Percentiles rank a stretch among this genome's conserved stretches.
Evolutionary conservation across 2,329 filamentous ascomycete species (phyloP).

Genomic region (Nakataea oryzae): DNA sequence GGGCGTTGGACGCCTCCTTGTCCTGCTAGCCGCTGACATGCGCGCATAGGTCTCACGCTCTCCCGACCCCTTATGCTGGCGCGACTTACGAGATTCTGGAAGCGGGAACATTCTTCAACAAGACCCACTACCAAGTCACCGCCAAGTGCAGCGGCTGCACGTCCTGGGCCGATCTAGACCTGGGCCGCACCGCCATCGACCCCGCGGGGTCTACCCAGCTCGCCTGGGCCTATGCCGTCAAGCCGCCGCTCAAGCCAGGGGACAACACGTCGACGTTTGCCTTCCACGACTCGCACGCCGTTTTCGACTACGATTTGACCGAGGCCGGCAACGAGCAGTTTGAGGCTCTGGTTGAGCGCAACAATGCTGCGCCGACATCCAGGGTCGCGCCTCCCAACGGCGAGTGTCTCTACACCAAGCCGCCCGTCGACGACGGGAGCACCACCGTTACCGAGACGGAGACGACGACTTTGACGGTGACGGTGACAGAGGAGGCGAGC

Average conservation of each 20-base stretch:
- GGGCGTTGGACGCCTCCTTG: too few relatives aligned
- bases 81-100: conserved; percentile 20
- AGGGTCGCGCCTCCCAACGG: not conserved
- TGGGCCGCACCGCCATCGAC: not conserved
- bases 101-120: conserved; percentile 25
- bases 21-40: too few relatives aligned
- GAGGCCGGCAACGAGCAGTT: not conserved
- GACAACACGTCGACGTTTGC: not conserved
- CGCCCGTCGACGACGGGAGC: not conserved
- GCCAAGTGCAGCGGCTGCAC: conserved; percentile 28
- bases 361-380: not conserved
- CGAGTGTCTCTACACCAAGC: not conserved
- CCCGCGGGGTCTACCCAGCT: not conserved
- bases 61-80: conserved; percentile 17
- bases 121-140: conserved; percentile 28
- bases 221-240: not conserved
- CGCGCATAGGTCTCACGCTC: conserved; percentile 15
- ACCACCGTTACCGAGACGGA: not conserved
- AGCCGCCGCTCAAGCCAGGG: not conserved
- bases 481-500: not conserved
- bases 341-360: not conserved
- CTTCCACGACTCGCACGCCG: not conserved
- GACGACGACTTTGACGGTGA: not conserved
- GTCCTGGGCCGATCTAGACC: conserved; percentile 6
- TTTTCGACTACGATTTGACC: not conserved